Percentiles rank a stretch among this genome's conserved stretches.
phyloP scores from a whole-genome alignment of 495 filamentous ascomycete genomes.

The Rusavskia elegans region DNA sequence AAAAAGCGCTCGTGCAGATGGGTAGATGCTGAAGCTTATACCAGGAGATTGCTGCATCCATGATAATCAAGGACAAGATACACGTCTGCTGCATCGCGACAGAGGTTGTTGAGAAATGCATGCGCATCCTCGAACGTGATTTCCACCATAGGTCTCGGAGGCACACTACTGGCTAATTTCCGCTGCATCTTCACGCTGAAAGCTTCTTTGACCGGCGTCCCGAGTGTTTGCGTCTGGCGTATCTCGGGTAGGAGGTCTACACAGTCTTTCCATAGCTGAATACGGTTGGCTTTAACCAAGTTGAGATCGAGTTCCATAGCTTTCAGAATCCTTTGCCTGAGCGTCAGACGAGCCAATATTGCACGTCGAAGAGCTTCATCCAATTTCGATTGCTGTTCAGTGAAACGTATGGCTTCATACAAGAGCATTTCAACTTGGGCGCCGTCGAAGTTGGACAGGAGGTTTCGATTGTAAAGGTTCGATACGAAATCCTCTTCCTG shows the following conservation, averaged over 20 bases:
- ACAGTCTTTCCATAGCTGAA: conserved; percentile 26
- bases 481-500: conserved; percentile 94
- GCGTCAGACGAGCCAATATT: conserved; percentile 42
- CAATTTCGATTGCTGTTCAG: conserved; percentile 31
- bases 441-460: conserved; percentile 47
- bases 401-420: conserved; percentile 37
- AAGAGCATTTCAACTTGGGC: conserved; percentile 43
- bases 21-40: conserved; percentile 22
- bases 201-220: conserved; percentile 50
- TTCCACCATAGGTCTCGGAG: conserved; percentile 77
- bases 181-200: conserved; percentile 88
- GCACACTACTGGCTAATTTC: conserved; percentile 76
- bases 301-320: conserved; percentile 32
- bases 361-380: conserved; percentile 38
- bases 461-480: conserved; percentile 66
- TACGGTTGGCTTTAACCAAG: conserved; percentile 23
- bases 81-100: conserved; percentile 54
- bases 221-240: conserved; percentile 40
- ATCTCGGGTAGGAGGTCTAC: conserved; percentile 32
- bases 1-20: neutral
- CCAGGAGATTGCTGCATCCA: conserved; percentile 52
- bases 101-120: conserved; percentile 50
- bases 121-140: conserved; percentile 57
- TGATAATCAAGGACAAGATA: conserved; percentile 50
- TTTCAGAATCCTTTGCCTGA: conserved; percentile 46